phyloP scores from a whole-genome alignment of 805 yeast species.

The Wickerhamiella qilinensis region DNA sequence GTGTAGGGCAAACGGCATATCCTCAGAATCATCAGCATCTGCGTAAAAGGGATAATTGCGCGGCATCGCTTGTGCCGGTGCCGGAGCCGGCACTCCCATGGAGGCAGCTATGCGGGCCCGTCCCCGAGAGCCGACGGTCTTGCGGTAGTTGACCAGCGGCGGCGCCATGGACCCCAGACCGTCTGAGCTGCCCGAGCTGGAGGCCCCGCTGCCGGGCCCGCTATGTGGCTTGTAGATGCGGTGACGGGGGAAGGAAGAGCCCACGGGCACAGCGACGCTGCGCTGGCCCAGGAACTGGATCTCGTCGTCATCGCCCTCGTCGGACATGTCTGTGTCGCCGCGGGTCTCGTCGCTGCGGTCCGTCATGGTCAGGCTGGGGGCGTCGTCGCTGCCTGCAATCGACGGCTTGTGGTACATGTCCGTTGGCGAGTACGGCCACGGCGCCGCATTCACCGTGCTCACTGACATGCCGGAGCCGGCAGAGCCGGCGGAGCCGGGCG shows the following conservation, averaged over 20 bases:
- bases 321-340: neutral
- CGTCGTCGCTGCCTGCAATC: neutral
- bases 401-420: too few relatives aligned
- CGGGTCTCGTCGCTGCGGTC: neutral
- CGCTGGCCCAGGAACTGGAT: slow-evolving; percentile 2
- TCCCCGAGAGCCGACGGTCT: too few relatives aligned
- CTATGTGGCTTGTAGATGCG: neutral
- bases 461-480: too few relatives aligned
- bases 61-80: too few relatives aligned
- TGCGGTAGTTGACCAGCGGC: too few relatives aligned
- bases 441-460: neutral
- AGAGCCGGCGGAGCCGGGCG: neutral
- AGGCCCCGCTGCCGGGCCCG: too few relatives aligned
- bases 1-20: neutral
- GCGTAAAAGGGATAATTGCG: too few relatives aligned
- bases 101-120: too few relatives aligned
- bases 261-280: neutral
- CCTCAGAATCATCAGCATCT: slow-evolving; percentile 1
- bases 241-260: neutral
- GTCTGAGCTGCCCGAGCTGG: too few relatives aligned
- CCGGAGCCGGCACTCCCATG: too few relatives aligned
- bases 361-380: neutral
- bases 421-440: too few relatives aligned
- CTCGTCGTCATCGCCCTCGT: slow-evolving; percentile 1
- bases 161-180: too few relatives aligned